Base-by-base conservation (phyloP, 1,284 basidiomycete genomes). In the Leccinum subrobustum region DNA sequence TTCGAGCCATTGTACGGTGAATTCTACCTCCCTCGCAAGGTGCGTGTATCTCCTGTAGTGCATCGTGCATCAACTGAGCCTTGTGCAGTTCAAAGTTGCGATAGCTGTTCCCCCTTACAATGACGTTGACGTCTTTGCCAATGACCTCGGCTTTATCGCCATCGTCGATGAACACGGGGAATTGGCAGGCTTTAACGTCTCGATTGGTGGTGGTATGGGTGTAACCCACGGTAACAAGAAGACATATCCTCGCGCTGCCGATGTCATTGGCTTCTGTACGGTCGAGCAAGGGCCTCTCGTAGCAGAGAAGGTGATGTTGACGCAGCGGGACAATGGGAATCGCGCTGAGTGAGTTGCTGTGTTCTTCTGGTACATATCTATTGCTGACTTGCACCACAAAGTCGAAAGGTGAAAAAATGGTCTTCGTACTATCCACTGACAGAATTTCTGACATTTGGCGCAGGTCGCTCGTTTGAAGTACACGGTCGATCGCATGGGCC, bases 211-310 rank as follows among this genome's bases (percentile, higher is more conserved):
- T 72, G 97, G 96, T 61, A 99, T 99, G 96, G 96, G 96, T 77
- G 96, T 99, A 52, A 98, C 96, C 0, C 96, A 99, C 74, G 95
- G 93, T 57, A 97, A 95, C 84, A 99, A 98, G 83, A 96, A 96
- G 81, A 99, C 96, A 0, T 99, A 99, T 76, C 97, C 97, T 52
- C 89, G 97, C 63, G 77, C 91, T 48, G 95, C 87, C 54, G 89
- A 89, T 69, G 80, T 98, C 29, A 86, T 99, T 65, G 97, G 96
- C 58, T 99, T 98, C 81, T 94, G 95, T 69, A 92, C 89, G 1
- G 81, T 88, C 14, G 94, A 96, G 64, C 90, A 99, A 74, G 95
- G 92, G 56, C 84, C 85, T 69, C 81, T 88, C 61, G 91, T 96
- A 7, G 95, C 95, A 37, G 96, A 98, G 79, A 90, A 91, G 73